These are phyloP conservation scores for Epichloe coenophiala DNA, from an alignment of 2,329 filamentous ascomycete genomes.

Conservation along the genomic window DNA sequence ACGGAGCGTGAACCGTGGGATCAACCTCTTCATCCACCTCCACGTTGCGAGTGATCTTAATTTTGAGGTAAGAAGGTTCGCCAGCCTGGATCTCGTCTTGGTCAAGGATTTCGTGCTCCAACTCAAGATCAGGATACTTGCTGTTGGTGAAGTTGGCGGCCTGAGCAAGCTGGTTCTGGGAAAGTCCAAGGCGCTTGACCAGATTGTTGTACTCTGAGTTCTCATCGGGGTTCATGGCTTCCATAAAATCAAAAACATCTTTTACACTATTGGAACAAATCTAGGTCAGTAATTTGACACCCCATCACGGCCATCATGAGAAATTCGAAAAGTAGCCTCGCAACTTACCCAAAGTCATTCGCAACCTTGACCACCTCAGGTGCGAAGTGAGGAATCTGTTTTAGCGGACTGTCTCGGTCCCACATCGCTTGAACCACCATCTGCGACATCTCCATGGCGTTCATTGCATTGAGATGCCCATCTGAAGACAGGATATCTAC, in stretches of 20 bases:
- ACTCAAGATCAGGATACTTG: conserved; percentile 88
- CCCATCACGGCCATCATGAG: background rate
- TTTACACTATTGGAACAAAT: conserved; percentile 47
- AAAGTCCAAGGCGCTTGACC: conserved; percentile 64
- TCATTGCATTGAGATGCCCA: conserved; percentile 92
- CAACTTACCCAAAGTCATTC: conserved; percentile 58
- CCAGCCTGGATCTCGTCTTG: conserved; percentile 68
- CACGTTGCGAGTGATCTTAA: conserved; percentile 74
- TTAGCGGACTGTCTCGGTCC: conserved; percentile 92
- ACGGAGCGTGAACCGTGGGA: conserved; percentile 81
- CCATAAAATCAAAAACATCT: conserved; percentile 96
- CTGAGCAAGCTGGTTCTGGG: conserved; percentile 69
- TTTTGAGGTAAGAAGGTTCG: conserved; percentile 66
- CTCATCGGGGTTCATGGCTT: conserved; percentile 92
- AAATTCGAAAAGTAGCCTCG: background rate
- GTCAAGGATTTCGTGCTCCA: conserved; percentile 79
- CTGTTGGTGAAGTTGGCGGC: conserved; percentile 93
- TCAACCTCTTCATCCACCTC: conserved; percentile 59
- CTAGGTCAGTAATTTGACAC: conserved; percentile 18
- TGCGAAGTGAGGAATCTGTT: conserved; percentile 93
- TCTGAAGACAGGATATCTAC: conserved; percentile 94
- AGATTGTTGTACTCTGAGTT: conserved; percentile 70
- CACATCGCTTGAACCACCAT: conserved; percentile 99
- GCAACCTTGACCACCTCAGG: conserved; percentile 72
- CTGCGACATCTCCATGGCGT: conserved; percentile 97